Base-by-base conservation (phyloP, 2,329 filamentous ascomycete genomes). In the Simplicillium sp. region DNA sequence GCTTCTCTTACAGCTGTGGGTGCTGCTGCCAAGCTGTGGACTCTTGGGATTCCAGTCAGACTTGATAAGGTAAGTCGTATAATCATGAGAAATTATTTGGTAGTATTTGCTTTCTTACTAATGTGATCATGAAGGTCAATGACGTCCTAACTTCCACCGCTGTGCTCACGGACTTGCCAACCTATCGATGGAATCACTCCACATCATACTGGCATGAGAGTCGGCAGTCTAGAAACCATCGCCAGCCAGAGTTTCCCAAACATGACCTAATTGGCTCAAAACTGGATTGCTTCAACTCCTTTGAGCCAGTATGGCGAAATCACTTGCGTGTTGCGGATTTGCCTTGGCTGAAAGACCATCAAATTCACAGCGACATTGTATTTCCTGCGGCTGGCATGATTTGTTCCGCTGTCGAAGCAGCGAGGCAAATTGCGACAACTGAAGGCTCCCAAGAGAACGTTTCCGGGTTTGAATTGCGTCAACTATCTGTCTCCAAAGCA, bases 241-340 rank as follows among this genome's bases (percentile, higher is more conserved):
- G 48, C 8, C 42, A 43, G 2, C 39, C 42, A 11, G 34, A 40
- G 20, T 38, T 43, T 33, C 46, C 42, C 3, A 39, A 45, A 1
- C 41, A 46, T 6, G 47, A 50, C 29, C 35, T 50, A 2, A 45
- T 50, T 5, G 48, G 48, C 1, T 39, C 41, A 9, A 31, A 31
- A n/a, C 9, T 31, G n/a, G 29, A 9, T n/a, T 40, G 41, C 15
- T 34, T 39, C 28, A 37, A 44, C 3, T 33, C 33, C 0, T 39
- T 42, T 1, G 34, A 42, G 15, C 46, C 46, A 12, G 38, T 37
- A 0, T 49, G 46, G 46, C 46, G 47, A 11, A 46, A 48, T 42
- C 34, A 42, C 18, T 14, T 49, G 11, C 44, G 47, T 8, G n/a
- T 15, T 11, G 36, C 15, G 14, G 39, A 40, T 14, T 6, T 40